Conservation (phyloP, 2,329 filamentous ascomycete species). For the Dactylella cylindrospora region DNA sequence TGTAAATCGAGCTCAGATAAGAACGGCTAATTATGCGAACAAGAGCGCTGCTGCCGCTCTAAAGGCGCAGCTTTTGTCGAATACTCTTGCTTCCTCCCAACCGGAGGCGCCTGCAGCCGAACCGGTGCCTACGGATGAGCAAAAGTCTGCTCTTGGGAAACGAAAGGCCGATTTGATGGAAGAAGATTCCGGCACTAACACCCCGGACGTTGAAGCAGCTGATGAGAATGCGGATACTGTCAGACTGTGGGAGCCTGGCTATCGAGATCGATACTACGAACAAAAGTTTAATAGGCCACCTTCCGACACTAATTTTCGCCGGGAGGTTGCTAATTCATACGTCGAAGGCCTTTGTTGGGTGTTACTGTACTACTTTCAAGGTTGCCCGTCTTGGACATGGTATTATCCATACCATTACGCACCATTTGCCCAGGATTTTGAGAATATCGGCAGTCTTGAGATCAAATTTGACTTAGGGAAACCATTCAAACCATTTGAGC, state of each 20-base stretch:
- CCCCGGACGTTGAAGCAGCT: constrained; percentile 52
- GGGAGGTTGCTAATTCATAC: constrained; percentile 85
- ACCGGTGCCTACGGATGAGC: constrained; percentile 45
- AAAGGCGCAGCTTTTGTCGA: constrained; percentile 71
- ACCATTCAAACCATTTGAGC: constrained; percentile 89
- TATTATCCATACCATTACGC: constrained; percentile 99
- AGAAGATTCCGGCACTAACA: constrained; percentile 58
- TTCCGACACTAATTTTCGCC: constrained; percentile 79
- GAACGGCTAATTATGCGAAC: constrained; percentile 77
- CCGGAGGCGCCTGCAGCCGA: constrained; percentile 7
- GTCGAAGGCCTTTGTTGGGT: constrained; percentile 96
- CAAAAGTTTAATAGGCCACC: constrained; percentile 89
- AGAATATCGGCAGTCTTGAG: constrained; percentile 74
- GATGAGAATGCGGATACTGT: constrained; percentile 69
- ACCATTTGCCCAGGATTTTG: constrained; percentile 93
- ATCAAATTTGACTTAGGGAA: constrained; percentile 80
- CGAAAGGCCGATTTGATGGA: constrained; percentile 74
- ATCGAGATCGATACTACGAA: constrained; percentile 92
- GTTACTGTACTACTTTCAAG: constrained; percentile 94
- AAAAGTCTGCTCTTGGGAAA: constrained; percentile 64
- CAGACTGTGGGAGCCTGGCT: constrained; percentile 88
- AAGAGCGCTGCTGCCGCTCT: constrained; percentile 90
- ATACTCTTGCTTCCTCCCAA: constrained; percentile 11
- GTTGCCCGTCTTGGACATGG: constrained; percentile 98
- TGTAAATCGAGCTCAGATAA: constrained; percentile 68